A percentile compares a stretch with the other conserved stretches of the same genome.
Evolutionary conservation across 2,329 filamentous ascomycete genomes (phyloP).

Genomic region (Dichotomopilus funicola): DNA sequence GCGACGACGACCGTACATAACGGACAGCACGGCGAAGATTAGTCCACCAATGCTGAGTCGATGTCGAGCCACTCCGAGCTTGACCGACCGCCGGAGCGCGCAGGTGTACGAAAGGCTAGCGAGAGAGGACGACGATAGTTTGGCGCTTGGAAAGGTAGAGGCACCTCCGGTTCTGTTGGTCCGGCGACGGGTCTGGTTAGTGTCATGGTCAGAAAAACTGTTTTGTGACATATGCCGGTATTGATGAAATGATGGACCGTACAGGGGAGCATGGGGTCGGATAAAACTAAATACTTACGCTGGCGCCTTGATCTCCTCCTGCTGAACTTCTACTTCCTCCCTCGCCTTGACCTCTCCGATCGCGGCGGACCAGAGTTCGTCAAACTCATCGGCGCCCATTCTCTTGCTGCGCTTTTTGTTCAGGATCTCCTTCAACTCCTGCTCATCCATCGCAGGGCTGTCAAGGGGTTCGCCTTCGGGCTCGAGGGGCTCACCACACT

Average conservation of each 20-base stretch:
- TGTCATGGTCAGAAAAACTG: conserved; percentile 39
- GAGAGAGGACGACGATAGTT: conserved; percentile 81
- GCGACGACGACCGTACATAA: conserved; percentile 58
- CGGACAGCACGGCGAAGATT: conserved; percentile 41
- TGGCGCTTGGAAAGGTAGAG: conserved; percentile 53
- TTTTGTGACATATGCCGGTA: conserved; percentile 3
- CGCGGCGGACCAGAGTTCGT: conserved; percentile 74
- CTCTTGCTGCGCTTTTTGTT: conserved; percentile 70
- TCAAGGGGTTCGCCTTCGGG: conserved; percentile 54
- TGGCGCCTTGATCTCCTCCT: conserved; percentile 26
- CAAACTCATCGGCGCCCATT: conserved; percentile 83
- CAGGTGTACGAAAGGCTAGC: conserved; percentile 83
- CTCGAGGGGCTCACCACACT: conserved; percentile 70
- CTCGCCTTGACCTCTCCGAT: conserved; percentile 62
- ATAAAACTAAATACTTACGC: conserved; percentile 43
- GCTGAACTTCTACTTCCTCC: conserved; percentile 52
- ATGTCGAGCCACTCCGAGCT: conserved; percentile 79
- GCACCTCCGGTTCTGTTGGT: conserved; percentile 65
- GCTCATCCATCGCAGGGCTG: conserved; percentile 56
- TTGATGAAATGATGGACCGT: neutral
- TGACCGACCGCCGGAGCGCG: conserved; percentile 69
- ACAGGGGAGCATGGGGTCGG: neutral
- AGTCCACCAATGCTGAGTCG: conserved; percentile 72
- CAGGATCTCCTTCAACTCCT: conserved; percentile 71
- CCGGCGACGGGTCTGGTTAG: conserved; percentile 80